These are phyloP conservation scores for Zygoascus biomembranicola DNA, from an alignment of 805 yeast genomes.

Conservation along the genomic window DNA sequence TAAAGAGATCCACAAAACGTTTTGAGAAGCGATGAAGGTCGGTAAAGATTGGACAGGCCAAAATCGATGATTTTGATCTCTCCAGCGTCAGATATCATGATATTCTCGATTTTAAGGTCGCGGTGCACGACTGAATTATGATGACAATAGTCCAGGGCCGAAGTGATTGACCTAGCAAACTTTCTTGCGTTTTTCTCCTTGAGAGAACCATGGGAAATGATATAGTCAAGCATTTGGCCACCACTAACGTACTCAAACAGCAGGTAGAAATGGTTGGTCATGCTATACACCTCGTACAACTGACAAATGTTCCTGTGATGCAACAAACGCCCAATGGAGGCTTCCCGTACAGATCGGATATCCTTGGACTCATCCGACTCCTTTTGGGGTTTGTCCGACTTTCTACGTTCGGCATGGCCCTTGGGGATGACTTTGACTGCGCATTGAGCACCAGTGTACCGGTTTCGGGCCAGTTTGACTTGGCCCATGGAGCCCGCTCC, in stretches of 20 bases:
- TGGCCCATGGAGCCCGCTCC: slow-evolving; percentile 99
- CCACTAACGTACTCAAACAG: slow-evolving; percentile 94
- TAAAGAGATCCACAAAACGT: slow-evolving; percentile 96
- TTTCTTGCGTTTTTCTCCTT: slow-evolving; percentile 91
- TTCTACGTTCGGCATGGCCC: slow-evolving; percentile 60
- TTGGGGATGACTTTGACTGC: slow-evolving; percentile 91
- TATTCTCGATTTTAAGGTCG: slow-evolving; percentile 48
- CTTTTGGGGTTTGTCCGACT: slow-evolving; percentile 44
- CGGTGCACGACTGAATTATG: slow-evolving; percentile 93
- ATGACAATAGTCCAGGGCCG: slow-evolving; percentile 91
- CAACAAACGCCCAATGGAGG: slow-evolving; percentile 81
- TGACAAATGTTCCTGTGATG: slow-evolving; percentile 91
- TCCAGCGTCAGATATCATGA: slow-evolving; percentile 85
- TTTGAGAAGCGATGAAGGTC: slow-evolving; percentile 61
- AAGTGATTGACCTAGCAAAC: slow-evolving; percentile 89
- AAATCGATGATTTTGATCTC: slow-evolving; percentile 94
- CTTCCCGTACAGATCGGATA: slow-evolving; percentile 87
- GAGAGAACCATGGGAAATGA: slow-evolving; percentile 89
- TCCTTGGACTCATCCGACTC: slow-evolving; percentile 73
- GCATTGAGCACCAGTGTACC: slow-evolving; percentile 59
- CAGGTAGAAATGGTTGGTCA: slow-evolving; percentile 97
- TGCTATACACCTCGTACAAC: slow-evolving; percentile 85
- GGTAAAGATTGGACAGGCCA: slow-evolving; percentile 84
- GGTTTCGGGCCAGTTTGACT: slow-evolving; percentile 87
- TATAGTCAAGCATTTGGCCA: slow-evolving; percentile 95